These are phyloP conservation scores for Botrytis hyacinthi DNA, from an alignment of 2,329 filamentous ascomycete genomes.

Conservation along the genomic window DNA sequence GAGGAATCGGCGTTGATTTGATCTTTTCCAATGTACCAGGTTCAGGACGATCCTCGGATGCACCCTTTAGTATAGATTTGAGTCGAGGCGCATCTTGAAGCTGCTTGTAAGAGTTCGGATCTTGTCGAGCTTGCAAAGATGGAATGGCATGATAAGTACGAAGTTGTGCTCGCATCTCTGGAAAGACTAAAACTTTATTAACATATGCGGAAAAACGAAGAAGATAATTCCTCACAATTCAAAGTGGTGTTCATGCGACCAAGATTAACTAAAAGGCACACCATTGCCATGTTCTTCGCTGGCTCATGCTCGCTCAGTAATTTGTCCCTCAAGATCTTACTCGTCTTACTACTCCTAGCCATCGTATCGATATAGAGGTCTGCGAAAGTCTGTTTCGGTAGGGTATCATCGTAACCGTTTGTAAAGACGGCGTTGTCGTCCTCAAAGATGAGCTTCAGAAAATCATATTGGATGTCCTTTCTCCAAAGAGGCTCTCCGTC, in stretches of 20 bases:
- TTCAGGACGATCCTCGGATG: constrained; percentile 86
- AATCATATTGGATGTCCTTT: constrained; percentile 85
- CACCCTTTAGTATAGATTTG: constrained; percentile 96
- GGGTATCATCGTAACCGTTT: constrained; percentile 66
- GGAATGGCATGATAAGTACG: constrained; percentile 98
- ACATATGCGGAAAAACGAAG: constrained; percentile 19
- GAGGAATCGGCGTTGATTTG: constrained; percentile 64
- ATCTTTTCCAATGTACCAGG: constrained; percentile 82
- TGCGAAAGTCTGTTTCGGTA: constrained; percentile 75
- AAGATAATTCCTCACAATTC: constrained; percentile 66
- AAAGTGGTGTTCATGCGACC: constrained; percentile 98
- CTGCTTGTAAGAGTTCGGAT: constrained; percentile 95
- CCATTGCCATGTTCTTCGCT: constrained; percentile 98
- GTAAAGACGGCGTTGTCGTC: constrained; percentile 76
- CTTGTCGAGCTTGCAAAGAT: constrained; percentile 90
- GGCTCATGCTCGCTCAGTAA: constrained; percentile 86
- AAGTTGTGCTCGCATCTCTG: constrained; percentile 96
- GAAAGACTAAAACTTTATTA: constrained; percentile 69
- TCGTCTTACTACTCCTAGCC: constrained; percentile 97
- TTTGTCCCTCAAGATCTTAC: constrained; percentile 97
- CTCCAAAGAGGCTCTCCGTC: constrained; percentile 86
- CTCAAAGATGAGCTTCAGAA: constrained; percentile 76
- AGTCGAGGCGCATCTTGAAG: constrained; percentile 92
- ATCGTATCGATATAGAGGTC: constrained; percentile 98
- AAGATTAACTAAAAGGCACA: constrained; percentile 94